Conservation (phyloP, 176 grass and related monocot species). For the Oryza rufipogon region DNA sequence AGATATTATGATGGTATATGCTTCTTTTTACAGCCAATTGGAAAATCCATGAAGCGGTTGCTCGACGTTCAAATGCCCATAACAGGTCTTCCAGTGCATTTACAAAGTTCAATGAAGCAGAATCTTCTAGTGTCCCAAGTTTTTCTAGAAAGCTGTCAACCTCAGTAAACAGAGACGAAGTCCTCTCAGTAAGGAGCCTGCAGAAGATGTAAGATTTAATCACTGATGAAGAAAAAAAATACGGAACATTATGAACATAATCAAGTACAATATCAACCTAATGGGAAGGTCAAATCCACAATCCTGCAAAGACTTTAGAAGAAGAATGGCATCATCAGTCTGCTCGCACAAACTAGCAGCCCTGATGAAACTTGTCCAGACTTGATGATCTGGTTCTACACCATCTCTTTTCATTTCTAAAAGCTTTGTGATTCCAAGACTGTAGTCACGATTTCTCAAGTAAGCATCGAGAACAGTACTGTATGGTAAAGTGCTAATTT, state of each 20-base stretch:
- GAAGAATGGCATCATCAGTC: constrained; percentile 69
- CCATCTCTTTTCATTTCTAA: constrained; percentile 79
- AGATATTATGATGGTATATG: constrained; percentile 73
- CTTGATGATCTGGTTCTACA: constrained; percentile 83
- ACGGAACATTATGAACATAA: constrained; percentile 23
- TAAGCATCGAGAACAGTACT: constrained; percentile 86
- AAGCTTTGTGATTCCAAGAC: constrained; percentile 69
- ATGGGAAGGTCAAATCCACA: constrained; percentile 89
- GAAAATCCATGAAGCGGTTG: constrained; percentile 88
- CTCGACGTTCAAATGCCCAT: constrained; percentile 89
- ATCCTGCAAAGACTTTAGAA: constrained; percentile 70
- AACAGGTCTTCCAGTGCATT: constrained; percentile 91
- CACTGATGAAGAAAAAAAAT: not conserved
- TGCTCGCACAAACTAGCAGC: constrained; percentile 89
- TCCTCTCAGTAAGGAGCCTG: constrained; percentile 75
- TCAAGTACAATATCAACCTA: constrained; percentile 54
- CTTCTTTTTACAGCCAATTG: constrained; percentile 79
- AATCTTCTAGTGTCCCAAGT: constrained; percentile 56
- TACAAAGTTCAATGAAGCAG: constrained; percentile 86
- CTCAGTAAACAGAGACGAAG: constrained; percentile 53
- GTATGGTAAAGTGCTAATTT: constrained; percentile 79
- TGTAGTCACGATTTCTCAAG: constrained; percentile 84
- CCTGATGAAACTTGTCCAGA: constrained; percentile 95
- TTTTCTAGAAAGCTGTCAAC: constrained; percentile 64
- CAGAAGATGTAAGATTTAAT: constrained; percentile 45